A percentile compares a stretch with the other conserved stretches of the same genome.
These are phyloP conservation scores for Escallonia herrerae DNA, from an alignment of 129 eudicot species.

Conservation along the genomic window DNA sequence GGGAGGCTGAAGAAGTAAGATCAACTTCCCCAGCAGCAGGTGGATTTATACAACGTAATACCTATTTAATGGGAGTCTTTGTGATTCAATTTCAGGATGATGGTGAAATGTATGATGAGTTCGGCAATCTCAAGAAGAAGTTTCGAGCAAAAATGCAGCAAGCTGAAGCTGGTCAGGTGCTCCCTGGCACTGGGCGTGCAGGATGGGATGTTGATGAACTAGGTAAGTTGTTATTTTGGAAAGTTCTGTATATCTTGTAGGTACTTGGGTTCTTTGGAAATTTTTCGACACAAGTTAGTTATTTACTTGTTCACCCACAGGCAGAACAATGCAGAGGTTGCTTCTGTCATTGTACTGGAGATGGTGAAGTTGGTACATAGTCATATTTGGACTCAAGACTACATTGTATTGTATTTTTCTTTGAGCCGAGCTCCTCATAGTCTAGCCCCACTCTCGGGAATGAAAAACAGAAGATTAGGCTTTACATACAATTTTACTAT, in stretches of 20 bases:
- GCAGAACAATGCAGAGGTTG: too few relatives aligned
- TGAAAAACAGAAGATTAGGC: too few relatives aligned
- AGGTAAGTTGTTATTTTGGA: constrained; percentile 34
- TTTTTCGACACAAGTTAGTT: too few relatives aligned
- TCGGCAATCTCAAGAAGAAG: constrained; percentile 88
- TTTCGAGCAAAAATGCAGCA: constrained; percentile 76
- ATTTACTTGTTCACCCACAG: too few relatives aligned
- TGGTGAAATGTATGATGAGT: constrained; percentile 98
- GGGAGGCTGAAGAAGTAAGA: constrained; percentile 93
- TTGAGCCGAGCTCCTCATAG: too few relatives aligned
- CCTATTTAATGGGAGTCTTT: neutral
- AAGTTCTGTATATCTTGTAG: neutral
- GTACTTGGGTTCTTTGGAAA: neutral
- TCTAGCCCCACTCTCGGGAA: too few relatives aligned
- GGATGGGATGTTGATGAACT: constrained; percentile 97
- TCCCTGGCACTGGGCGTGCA: constrained; percentile 90
- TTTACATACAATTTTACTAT: too few relatives aligned
- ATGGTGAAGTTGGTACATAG: too few relatives aligned
- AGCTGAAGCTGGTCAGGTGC: constrained; percentile 56
- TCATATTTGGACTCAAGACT: too few relatives aligned
- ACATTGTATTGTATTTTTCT: too few relatives aligned
- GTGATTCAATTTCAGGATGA: constrained; percentile 63
- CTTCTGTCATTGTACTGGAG: too few relatives aligned
- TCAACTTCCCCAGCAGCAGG: neutral
- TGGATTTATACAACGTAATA: neutral